Conservation (phyloP, 164 flowering plant genomes). For the Saururus chinensis region DNA sequence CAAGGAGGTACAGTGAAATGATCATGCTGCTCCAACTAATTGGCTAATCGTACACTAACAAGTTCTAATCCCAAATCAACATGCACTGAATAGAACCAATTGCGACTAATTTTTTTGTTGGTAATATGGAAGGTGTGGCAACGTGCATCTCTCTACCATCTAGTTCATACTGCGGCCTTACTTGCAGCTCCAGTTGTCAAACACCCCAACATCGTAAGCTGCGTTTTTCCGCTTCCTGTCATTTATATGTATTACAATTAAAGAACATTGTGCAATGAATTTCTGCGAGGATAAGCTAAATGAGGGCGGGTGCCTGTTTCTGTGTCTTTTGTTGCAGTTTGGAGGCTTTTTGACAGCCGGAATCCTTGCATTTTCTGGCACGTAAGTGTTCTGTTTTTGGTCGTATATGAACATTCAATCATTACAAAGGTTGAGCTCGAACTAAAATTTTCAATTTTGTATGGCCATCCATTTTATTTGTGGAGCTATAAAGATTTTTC, state of each 20-base stretch:
- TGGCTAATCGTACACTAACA: neutral
- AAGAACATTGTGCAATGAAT: neutral
- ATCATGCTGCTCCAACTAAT: neutral
- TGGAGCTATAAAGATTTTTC: neutral
- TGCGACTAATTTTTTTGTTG: neutral
- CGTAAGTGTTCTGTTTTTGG: conserved; percentile 44
- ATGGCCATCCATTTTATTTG: neutral
- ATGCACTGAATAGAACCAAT: too few species aligned
- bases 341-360: conserved; percentile 84
- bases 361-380: conserved; percentile 80
- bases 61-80: neutral
- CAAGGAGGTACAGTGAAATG: conserved; percentile 46
- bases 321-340: conserved; percentile 41
- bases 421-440: neutral
- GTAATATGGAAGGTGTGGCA: conserved; percentile 67
- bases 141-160: conserved; percentile 81
- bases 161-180: conserved; percentile 91
- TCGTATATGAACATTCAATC: neutral
- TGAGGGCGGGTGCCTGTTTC: neutral
- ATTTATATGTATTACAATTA: neutral
- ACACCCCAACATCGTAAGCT: conserved; percentile 59
- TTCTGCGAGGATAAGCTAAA: neutral
- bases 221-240: conserved; percentile 3
- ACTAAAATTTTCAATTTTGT: neutral
- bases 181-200: conserved; percentile 71